Evolutionary conservation across 208 protist species (phyloP).

Genomic region (Angomonas desouzai): DNA sequence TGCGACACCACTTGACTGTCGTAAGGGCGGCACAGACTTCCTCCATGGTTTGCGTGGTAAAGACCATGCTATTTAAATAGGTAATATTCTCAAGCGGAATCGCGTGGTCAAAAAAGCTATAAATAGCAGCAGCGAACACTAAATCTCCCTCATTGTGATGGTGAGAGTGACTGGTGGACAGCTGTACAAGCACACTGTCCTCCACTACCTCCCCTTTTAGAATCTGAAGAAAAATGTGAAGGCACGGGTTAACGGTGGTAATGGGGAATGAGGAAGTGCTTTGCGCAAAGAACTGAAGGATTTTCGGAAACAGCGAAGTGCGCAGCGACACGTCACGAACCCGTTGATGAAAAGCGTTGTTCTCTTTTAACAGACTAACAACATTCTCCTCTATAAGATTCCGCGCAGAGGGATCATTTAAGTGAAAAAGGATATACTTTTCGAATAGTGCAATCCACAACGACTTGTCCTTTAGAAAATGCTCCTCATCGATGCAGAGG

Average conservation of each 20-base stretch:
- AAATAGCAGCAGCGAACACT: not conserved
- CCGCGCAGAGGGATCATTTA: not conserved
- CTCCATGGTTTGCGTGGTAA: not conserved
- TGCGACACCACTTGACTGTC: not conserved
- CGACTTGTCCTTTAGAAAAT: not conserved
- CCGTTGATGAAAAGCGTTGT: not conserved
- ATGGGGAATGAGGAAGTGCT: not conserved
- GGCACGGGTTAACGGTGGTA: not conserved
- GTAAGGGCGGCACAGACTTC: not conserved
- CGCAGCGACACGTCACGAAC: not conserved
- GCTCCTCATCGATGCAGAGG: not conserved
- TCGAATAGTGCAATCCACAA: not conserved
- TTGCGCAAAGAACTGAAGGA: not conserved
- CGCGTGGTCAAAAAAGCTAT: not conserved
- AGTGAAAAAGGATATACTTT: constrained; percentile 4
- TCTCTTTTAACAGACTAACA: not conserved
- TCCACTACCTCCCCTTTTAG: not conserved
- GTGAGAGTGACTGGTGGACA: not conserved
- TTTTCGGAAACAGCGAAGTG: not conserved
- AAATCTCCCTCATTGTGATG: not conserved
- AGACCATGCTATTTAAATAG: not conserved
- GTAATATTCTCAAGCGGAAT: not conserved
- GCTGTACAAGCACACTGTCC: not conserved
- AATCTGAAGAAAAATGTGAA: not conserved
- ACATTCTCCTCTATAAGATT: not conserved